Evolutionary conservation across 225 moss, liverwort and hornwort genomes (phyloP), one percentile per base, ranked within the genome.

Genomic region (Polytrichum commune): DNA sequence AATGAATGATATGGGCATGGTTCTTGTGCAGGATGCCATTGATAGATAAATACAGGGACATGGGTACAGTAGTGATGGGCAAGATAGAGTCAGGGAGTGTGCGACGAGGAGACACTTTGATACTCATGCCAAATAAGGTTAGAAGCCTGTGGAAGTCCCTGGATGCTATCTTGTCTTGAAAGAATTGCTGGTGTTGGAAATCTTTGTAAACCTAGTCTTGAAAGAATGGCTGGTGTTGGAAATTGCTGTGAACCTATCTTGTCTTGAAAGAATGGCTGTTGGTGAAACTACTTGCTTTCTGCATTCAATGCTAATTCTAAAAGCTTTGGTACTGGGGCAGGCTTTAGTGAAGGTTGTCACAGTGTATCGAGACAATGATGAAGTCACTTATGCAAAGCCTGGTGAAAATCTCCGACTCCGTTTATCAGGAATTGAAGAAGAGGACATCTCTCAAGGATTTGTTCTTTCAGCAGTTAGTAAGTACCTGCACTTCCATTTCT

Each of bases 61-160:
- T 97, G 97, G 97, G 94, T 69, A 97, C 92, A 0, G 94, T 97
- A 63, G 92, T 97, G 30, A 94, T 97, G 97, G 97, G 97, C 26
- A 97, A 97, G 80, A 97, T 97, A 79, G 97, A 97, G 74, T 92
- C 91, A 19, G 97, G 97, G 72, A 97, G 97, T 64, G 93, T 97
- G 53, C 91, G 94, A 72, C 86, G 97, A 79, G 97, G 97, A 62
- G 97, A 94, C 75, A 83, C 85, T 29, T 77, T 97, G 29, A 64
- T 97, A 62, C 65, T 97, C 1, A 97, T 97, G 96, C 96, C 96
- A 1, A 96, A 83, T 60, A 89, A 89, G 89, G 87, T 87, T 33
- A 4, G 65, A 53, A 61, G 8, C 29, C 60, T 20, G 29, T 30
- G 26, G 57, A 58, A 30, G 16, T 24, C 58, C 6, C 58, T 58